Conservation (phyloP, 441 rosid genomes). For the Corymbia calophylla region DNA sequence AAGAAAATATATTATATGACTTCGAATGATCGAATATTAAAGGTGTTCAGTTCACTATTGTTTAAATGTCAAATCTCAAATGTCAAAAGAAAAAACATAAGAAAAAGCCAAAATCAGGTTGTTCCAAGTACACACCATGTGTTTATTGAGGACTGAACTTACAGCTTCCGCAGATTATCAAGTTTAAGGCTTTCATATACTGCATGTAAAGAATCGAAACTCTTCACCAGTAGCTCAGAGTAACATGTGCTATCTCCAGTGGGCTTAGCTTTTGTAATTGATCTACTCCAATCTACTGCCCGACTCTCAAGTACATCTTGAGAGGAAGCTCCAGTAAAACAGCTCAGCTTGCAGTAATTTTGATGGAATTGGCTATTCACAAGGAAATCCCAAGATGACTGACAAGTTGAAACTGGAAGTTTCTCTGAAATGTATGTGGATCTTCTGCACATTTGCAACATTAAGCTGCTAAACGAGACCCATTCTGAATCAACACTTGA, state of each 20-base stretch:
- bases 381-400: constrained; percentile 89
- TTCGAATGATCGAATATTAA: background rate
- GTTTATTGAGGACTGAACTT: constrained; percentile 16
- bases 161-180: constrained; percentile 92
- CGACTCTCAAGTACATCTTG: constrained; percentile 16
- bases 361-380: constrained; percentile 77
- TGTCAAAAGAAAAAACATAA: background rate
- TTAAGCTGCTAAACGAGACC: constrained; percentile 56
- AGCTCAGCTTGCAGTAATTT: constrained; percentile 46
- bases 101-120: background rate
- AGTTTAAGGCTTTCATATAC: constrained; percentile 92
- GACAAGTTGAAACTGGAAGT: constrained; percentile 18
- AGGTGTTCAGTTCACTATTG: background rate
- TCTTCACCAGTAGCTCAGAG: constrained; percentile 50
- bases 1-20: background rate
- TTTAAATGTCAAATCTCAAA: background rate
- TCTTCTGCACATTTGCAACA: constrained; percentile 60
- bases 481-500: constrained; percentile 66
- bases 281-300: constrained; percentile 21
- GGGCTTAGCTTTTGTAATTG: constrained; percentile 27
- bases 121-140: background rate
- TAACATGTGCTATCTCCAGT: constrained; percentile 33
- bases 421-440: constrained; percentile 31
- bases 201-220: constrained; percentile 82
- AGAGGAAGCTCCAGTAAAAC: constrained; percentile 30